phyloP scores from a whole-genome alignment of 768 basidiomycete species.

The Tricholoma hemisulphureum region DNA sequence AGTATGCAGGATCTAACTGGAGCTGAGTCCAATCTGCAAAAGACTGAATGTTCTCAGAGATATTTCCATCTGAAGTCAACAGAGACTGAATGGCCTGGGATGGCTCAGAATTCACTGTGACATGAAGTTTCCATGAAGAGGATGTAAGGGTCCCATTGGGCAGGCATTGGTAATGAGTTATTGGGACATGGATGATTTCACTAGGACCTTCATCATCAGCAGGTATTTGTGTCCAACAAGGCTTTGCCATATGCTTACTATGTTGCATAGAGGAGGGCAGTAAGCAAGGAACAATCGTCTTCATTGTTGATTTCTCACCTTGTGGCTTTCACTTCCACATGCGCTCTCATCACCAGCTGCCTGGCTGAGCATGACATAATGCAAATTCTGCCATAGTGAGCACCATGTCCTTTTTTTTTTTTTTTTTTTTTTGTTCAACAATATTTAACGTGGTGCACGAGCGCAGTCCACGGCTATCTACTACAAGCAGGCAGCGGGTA shows the following conservation, averaged over 20 bases:
- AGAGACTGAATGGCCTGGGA: neutral
- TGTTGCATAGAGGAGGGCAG: neutral
- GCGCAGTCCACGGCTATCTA: too few relatives aligned
- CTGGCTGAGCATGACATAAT: too few relatives aligned
- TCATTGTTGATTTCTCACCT: too few relatives aligned
- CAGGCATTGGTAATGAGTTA: neutral
- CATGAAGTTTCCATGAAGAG: neutral
- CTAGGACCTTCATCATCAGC: neutral
- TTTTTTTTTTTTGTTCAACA: too few relatives aligned
- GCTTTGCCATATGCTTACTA: neutral
- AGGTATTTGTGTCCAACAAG: neutral
- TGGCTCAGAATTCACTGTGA: neutral
- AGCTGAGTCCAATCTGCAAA: neutral
- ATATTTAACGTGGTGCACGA: too few relatives aligned
- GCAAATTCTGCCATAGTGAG: too few relatives aligned
- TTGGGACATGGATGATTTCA: neutral
- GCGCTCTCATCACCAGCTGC: too few relatives aligned
- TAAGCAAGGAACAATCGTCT: too few relatives aligned
- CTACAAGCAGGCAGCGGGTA: too few relatives aligned
- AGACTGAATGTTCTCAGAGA: neutral
- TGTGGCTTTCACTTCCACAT: too few relatives aligned
- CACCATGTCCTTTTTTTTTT: too few relatives aligned
- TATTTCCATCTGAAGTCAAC: neutral
- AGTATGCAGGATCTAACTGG: neutral
- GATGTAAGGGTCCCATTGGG: neutral